phyloP scores from a whole-genome alignment of 2,329 filamentous ascomycete species.

The Xylariaceae sp. region DNA sequence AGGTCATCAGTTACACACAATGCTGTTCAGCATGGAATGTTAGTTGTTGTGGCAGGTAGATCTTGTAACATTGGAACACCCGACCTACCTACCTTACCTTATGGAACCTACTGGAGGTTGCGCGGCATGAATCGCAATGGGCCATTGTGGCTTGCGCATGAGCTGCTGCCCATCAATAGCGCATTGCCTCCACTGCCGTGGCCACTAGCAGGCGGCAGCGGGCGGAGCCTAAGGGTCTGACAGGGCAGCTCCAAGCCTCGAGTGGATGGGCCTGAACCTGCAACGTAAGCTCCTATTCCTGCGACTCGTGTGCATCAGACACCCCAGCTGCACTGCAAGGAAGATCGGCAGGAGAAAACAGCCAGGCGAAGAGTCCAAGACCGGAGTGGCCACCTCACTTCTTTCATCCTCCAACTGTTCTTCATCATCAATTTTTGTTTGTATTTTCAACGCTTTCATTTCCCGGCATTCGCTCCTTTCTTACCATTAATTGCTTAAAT shows the following conservation, averaged over 20 bases:
- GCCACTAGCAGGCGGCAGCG: too few species aligned
- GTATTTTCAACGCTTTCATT: too few species aligned
- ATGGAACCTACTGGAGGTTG: slow-evolving; percentile 4
- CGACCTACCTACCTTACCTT: not conserved
- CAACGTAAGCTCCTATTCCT: not conserved
- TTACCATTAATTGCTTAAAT: not conserved
- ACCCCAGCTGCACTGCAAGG: too few species aligned
- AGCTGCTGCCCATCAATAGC: not conserved
- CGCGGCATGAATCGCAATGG: not conserved
- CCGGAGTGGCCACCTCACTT: not conserved
- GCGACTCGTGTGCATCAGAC: not conserved
- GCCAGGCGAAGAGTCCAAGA: too few species aligned
- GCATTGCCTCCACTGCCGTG: too few species aligned
- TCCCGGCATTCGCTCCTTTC: not conserved
- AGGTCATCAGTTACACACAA: too few species aligned
- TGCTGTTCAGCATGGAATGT: too few species aligned
- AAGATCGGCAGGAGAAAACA: too few species aligned
- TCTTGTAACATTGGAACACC: not conserved
- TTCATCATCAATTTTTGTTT: too few species aligned
- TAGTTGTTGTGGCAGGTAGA: too few species aligned
- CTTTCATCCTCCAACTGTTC: not conserved
- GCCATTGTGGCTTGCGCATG: slow-evolving; percentile 9
- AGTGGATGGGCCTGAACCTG: not conserved
- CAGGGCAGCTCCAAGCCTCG: too few species aligned
- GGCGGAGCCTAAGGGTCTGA: too few species aligned